phyloP scores from a whole-genome alignment of 176 grass and related monocot species.

The Paspalum vaginatum region DNA sequence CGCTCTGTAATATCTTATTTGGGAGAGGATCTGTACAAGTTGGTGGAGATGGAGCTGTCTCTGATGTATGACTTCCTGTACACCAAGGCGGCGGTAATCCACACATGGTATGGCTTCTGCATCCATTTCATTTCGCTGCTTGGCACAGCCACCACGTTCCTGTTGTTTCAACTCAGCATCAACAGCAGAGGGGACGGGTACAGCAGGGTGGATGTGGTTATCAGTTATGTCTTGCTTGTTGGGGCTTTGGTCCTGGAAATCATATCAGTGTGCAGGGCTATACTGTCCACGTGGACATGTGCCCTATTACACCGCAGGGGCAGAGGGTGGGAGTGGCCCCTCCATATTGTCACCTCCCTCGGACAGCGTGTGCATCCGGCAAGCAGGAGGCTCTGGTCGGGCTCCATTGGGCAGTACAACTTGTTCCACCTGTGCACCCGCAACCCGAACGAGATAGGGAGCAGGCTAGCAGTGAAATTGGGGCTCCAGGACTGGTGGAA shows the following conservation, averaged over 20 bases:
- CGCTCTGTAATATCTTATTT: conserved; percentile 33
- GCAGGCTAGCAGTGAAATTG: conserved; percentile 25
- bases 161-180: conserved; percentile 21
- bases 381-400: conserved; percentile 33
- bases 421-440: conserved; percentile 36
- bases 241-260: conserved; percentile 49
- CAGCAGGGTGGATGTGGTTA: conserved; percentile 35
- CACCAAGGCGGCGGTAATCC: conserved; percentile 50
- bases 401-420: conserved; percentile 36
- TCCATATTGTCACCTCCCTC: conserved; percentile 32
- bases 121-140: conserved; percentile 35
- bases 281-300: conserved; percentile 34
- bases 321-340: conserved; percentile 25
- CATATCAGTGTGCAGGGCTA: conserved; percentile 13
- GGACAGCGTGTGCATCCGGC: conserved; percentile 34
- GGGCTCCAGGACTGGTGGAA: conserved; percentile 40
- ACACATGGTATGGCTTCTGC: conserved; percentile 41
- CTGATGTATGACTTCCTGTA: conserved; percentile 58
- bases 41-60: conserved; percentile 46
- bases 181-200: neutral
- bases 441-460: conserved; percentile 23
- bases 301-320: conserved; percentile 5
- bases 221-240: conserved; percentile 57
- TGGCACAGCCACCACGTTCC: neutral
- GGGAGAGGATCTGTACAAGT: conserved; percentile 34